Evolutionary conservation across 345 rosid species (phyloP), one percentile per base, ranked within the genome.

Genomic region (Salix caprea): DNA sequence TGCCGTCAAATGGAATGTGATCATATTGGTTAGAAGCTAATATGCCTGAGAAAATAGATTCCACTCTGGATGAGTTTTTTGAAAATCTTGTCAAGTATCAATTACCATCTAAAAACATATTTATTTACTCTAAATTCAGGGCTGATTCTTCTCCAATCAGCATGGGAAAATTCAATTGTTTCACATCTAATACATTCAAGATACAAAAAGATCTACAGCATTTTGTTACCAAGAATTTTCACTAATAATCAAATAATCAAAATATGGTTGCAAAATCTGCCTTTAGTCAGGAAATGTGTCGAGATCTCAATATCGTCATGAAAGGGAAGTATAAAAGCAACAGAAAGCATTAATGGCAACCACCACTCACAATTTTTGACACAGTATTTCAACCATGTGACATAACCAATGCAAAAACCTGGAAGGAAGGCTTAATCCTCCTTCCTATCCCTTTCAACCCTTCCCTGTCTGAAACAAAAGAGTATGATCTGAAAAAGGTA

Each of bases 361-460:
- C 28, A 58, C 64, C 64, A 58, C 67, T 71, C 71, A 65, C 76
- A 36, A 24, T 71, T 37, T 8, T 71, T 26, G 50, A 71, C 80
- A 71, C 52, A 12, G 54, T 16, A 18, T 48, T 24, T 36, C 40
- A 77, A 71, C 71, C 50, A 48, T 48, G 50, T 36, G 52, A 24
- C 54, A n/a, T 46, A 10, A 7, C 69, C 18, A 28, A 24, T 19
- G 37, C 68, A 16, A 71, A 19, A 44, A 67, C 10, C 23, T 34
- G 34, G 30, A 50, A 28, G 64, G 65, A 67, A 73, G 72, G 60
- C 72, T 65, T 65, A 7, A 60, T 34, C 52, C 50, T 15, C 67
- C 70, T 70, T 62, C 48, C 30, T 68, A 69, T 23, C 15, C 64
- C 48, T 32, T 3, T 21, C 28, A 71, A 34, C 24, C n/a, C 16